Conservation (phyloP, 1,284 basidiomycete genomes). For the Papiliotrema terrestris region DNA sequence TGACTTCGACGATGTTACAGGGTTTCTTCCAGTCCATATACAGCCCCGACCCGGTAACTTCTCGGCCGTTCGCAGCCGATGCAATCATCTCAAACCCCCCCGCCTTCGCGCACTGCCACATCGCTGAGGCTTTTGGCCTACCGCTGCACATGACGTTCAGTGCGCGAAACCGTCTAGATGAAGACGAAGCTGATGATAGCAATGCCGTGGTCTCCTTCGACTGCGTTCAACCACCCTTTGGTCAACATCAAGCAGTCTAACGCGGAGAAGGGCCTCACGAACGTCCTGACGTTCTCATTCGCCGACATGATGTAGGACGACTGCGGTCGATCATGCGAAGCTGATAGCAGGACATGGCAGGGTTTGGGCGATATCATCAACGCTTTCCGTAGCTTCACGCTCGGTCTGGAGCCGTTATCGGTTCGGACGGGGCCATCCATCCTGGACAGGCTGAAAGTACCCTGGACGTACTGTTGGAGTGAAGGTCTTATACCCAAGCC, state of each 20-base stretch:
- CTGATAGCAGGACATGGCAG: slow-evolving; percentile 16
- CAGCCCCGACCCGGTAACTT: slow-evolving; percentile 52
- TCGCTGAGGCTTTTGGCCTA: slow-evolving; percentile 62
- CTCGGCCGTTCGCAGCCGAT: slow-evolving; percentile 57
- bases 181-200: slow-evolving; percentile 45
- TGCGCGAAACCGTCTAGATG: slow-evolving; percentile 35
- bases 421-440: slow-evolving; percentile 56
- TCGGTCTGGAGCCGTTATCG: slow-evolving; percentile 56
- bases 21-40: slow-evolving; percentile 60
- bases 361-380: slow-evolving; percentile 63
- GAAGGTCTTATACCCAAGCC: slow-evolving; percentile 63
- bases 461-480: slow-evolving; percentile 69
- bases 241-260: slow-evolving; percentile 58
- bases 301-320: slow-evolving; percentile 53
- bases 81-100: slow-evolving; percentile 65
- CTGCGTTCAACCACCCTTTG: slow-evolving; percentile 62
- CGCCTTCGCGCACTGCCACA: slow-evolving; percentile 62
- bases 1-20: slow-evolving; percentile 54
- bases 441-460: slow-evolving; percentile 59
- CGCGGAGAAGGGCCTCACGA: slow-evolving; percentile 56
- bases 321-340: neutral
- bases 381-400: slow-evolving; percentile 55
- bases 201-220: slow-evolving; percentile 67
- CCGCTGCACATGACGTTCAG: slow-evolving; percentile 60
- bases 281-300: slow-evolving; percentile 58